Evolutionary conservation across 1,139 yeast species (phyloP), one percentile per base, ranked within the genome.

Genomic region (Pichia sp.): DNA sequence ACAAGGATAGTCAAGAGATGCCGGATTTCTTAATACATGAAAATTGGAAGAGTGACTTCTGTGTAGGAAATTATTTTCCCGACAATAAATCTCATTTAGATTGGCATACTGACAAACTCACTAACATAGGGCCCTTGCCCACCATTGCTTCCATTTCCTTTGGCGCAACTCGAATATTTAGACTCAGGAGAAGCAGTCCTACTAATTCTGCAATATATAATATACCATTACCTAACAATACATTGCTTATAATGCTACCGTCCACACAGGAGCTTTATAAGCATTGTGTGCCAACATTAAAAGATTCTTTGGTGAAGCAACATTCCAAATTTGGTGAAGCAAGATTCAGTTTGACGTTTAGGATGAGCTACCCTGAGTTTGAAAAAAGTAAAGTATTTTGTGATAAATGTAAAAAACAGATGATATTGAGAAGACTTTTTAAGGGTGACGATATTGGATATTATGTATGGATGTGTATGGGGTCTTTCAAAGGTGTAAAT

Each of bases 261-360:
- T 89, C 89, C 1, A 82, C 87, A 59, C 95, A 87, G 65, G 95
- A 87, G 60, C 79, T 79, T 49, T 87, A 71, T 66, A 85, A 82
- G 61, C 92, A 86, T 63, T 71, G 80, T 56, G 74, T 82, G 29
- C 78, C 75, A 49, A 75, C 73, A 71, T 69, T 57, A 68, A 66
- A 66, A 67, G 64, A 62, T 66, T 57, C 68, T 70, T 0, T 67
- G 48, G 42, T 52, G 6, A 49, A 55, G 2, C 15, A 4, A 13
- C 84, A 85, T 63, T 77, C 80, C 0, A 67, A 76, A 1, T 68
- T 83, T 0, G 85, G 84, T 0, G 61, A 72, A 2, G 59, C 74
- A 3, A 70, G 95, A 50, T 76, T 84, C 61, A 86, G 83, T 61
- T 66, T 87, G 47, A 87, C 95, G 0, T 85, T 79, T 64, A 69